Evolutionary conservation across 1,284 basidiomycete genomes (phyloP), one percentile per base, ranked within the genome.

Genomic region (Heterobasidion annosum): DNA sequence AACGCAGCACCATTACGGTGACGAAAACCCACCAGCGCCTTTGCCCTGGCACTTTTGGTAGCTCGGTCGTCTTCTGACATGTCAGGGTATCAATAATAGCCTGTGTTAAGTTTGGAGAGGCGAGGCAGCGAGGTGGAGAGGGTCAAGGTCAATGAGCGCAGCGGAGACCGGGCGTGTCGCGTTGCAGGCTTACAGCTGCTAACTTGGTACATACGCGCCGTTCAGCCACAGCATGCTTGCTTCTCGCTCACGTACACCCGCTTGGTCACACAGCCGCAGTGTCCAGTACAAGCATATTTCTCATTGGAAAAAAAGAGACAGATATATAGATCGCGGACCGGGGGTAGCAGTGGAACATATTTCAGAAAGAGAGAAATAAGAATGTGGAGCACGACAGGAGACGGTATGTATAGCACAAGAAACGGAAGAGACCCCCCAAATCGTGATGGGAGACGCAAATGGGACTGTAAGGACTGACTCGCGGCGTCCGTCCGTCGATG

Each of bases 1-100:
- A 40, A 37, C 10, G 5, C 25, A 13, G 34, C 34, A 34, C 15
- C 10, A 9, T 42, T 33, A 12, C 25, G 8, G 51, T 49, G 19
- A 33, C 34, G 37, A 54, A 15, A 18, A 65, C 73, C 35, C 48
- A 90, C 89, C 79, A 91, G 63, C 49, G 86, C 87, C 67, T 86
- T 88, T 55, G 85, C 88, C 59, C 88, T 79, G 2, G 88, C 89
- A 57, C 88, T 81, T 68, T 85, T 90, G 9, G 81, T 81, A 55
- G 87, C 85, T 57, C 88, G 79, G 58, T 91, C 89, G 55, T 84
- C 83, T 62, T 88, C 88, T 34, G 81, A 75, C 70, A 75, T 73
- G 74, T 78, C 73, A 65, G 57, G 32, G 62, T 54, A 46, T 52
- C 37, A 53, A 54, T 57, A 52, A 34, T 53, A 40, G 56, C 47